Base-by-base conservation (phyloP, 768 basidiomycete genomes). In the Pulveroboletus ravenelii region DNA sequence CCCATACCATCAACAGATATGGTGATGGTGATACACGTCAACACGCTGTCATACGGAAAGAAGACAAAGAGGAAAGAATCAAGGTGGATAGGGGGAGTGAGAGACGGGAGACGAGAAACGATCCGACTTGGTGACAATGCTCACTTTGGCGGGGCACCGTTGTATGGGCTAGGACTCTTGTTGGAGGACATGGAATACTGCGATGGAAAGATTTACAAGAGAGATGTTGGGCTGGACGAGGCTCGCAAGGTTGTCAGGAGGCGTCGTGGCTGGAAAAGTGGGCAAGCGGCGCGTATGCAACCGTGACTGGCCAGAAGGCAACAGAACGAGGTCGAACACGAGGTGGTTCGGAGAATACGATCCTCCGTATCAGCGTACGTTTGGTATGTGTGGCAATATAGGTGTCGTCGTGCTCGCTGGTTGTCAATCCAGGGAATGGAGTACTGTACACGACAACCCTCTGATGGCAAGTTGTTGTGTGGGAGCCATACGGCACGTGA, bases 131-230 rank as follows among this genome's bases (percentile, higher is more conserved):
- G 10, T 12, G 23, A 55, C 42, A 20, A 43, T 36, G 40, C 68
- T 70, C 52, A 68, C 66, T 68, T 68, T 41, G 66, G 66, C 13
- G 66, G 66, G 30, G 66, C 66, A 23, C 66, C 66, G 5, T 68
- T 68, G 49, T 55, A 68, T 10, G 68, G 48, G 44, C 47, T 66
- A 15, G 62, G 64, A 31, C 67, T 62, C 56, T 69, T 68, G 57
- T 46, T 66, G 14, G 67, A 68, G n/a, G 66, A 69, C 66, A 69
- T 68, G 54, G 31, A 25, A 10, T 3, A n/a, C 5, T 39, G 25
- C 41, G 60, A 60, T 53, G 41, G 36, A 45, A 48, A 30, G 46
- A 45, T 37, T 27, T 23, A 10, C 52, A 6, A 43, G 15, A 38
- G 36, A 18, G 34, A 23, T 43, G 13, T 35, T 27, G 29, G 42